Evolutionary conservation across 2,329 filamentous ascomycete genomes (phyloP), one percentile per base, ranked within the genome.

Genomic region (Cladophialophora psammophila): DNA sequence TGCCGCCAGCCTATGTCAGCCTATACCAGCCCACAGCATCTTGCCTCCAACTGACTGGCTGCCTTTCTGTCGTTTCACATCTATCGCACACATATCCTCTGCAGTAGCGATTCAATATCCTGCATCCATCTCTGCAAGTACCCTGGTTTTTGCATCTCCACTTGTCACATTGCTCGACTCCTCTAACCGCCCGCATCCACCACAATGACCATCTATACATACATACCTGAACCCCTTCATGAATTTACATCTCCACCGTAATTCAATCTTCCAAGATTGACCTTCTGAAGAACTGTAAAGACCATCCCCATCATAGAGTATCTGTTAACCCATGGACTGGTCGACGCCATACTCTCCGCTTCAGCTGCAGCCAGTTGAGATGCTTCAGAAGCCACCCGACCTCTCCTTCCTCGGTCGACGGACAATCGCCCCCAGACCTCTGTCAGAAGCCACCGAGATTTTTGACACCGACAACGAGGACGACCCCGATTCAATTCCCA

Each of bases 381-480:
- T 72, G 68, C 48, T 66, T 9, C 57, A 75, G 60, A 72, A 69
- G 15, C 56, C 67, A 35, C 62, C 69, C 32, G 66, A 64, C 31
- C 54, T 70, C 20, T 67, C 69, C 18, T 72, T 73, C 70, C 58
- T 72, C 31, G 59, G 62, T 55, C 63, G 64, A 15, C 67, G 63
- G 38, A 72, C 65, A 42, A 60, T 36, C 31, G 63, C 36, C 34
- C 71, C 70, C 32, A 70, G 74, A 12, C 76, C 76, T 6, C 64
- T 74, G 4, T 78, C 77, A n/a, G 73, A 75, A 60, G 69, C 75
- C 0, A 79, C 77, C 0, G 76, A 78, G 56, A 77, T 78, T 15
- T 71, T 76, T 35, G 77, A 79, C 55, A 75, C 75, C 9, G 77
- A 79, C 53, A 75, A 75, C 45, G 77, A 78, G 48, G 76, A 75